These are phyloP conservation scores for Corchorus olitorius DNA, from an alignment of 345 rosid species.

Conservation along the genomic window DNA sequence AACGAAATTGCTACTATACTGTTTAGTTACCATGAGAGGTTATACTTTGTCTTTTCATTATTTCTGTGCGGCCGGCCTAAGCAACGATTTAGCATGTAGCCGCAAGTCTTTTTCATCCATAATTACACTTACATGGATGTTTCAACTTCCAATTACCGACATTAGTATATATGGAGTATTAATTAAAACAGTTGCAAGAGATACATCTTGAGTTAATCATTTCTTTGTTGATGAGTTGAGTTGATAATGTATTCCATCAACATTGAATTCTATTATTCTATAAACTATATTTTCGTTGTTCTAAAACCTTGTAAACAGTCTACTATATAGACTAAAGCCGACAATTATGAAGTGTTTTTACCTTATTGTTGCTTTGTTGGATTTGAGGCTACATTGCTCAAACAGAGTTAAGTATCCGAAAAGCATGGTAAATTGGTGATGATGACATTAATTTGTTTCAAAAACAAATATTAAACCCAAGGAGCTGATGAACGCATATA, in stretches of 20 bases:
- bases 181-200: background rate
- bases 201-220: too few relatives aligned
- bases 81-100: background rate
- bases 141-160: background rate
- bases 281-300: too few relatives aligned
- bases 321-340: background rate
- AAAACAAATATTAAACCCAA: background rate
- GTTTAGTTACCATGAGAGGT: background rate
- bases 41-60: background rate
- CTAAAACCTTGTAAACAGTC: background rate
- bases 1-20: background rate
- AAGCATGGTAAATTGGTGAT: background rate
- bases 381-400: slow-evolving; percentile 1
- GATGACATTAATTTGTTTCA: background rate
- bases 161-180: background rate
- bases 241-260: too few relatives aligned
- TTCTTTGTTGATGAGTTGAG: too few relatives aligned
- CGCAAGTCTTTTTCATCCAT: too few relatives aligned
- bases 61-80: background rate
- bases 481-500: background rate
- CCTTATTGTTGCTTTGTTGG: background rate
- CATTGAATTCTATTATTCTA: too few relatives aligned
- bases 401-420: background rate
- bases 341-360: background rate
- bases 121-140: background rate